Evolutionary conservation across 2,329 filamentous ascomycete species (phyloP), one percentile per base, ranked within the genome.

Genomic region (Cladophialophora chaetospira): DNA sequence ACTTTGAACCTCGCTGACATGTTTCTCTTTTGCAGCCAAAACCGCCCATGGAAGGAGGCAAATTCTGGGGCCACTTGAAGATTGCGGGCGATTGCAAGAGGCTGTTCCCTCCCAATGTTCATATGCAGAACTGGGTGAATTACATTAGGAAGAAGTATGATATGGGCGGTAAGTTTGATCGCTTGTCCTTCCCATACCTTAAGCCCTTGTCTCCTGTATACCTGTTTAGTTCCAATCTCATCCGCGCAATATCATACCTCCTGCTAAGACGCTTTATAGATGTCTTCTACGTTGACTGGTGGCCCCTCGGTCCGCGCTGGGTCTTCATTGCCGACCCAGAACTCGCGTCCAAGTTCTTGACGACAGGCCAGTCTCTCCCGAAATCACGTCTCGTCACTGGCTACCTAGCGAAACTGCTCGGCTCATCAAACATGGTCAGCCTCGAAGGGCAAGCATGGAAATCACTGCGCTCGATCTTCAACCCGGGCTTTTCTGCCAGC

Each of bases 391-490:
- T 53, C 19, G 35, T 57, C 4, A 43, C 49, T 2, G 23, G 51
- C 3, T 63, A 54, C 28, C 42, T 69, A 15, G 28, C 53, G 28
- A 57, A 45, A 10, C 57, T 68, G 33, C 55, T 65, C 13, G 60
- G 62, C 5, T 40, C 46, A 8, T 54, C 62, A 35, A 64, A 67
- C 47, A 59, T 69, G 29, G 58, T 66, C 5, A 47, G 53, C 5
- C 44, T 66, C 23, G 65, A 70, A 46, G 67, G 65, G 2, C 53
- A 61, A 11, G 25, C 65, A 17, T 71, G 69, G 69, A 71, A 69
- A 51, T 47, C 46, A 0, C 61, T 71, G 25, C 65, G 69, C 31
- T 63, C 63, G 23, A 61, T 66, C n/a, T 70, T 70, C 56, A 72
- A 70, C 43, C 67, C 68, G 0, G 69, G 68, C 11, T 71, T 72